These are phyloP conservation scores for Chenopodium berlandieri DNA, from an alignment of 148 eudicot genomes.

Conservation along the genomic window DNA sequence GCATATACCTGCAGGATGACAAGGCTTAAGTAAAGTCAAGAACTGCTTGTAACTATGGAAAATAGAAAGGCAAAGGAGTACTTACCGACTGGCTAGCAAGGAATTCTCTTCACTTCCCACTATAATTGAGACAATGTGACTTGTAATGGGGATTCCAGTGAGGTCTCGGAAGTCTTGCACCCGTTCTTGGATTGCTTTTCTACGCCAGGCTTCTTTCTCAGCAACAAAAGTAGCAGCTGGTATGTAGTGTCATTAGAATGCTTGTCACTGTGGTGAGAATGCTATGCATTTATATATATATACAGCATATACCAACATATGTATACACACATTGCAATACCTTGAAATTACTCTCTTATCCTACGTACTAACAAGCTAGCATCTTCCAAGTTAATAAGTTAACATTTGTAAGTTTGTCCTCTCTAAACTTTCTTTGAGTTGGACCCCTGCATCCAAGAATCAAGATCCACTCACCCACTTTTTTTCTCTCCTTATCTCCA, in stretches of 20 bases:
- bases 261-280: conserved; percentile 12
- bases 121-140: conserved; percentile 83
- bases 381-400: no score
- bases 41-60: not conserved
- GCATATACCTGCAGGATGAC: conserved; percentile 55
- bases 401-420: not conserved
- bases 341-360: not conserved
- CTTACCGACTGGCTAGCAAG: conserved; percentile 75
- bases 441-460: not conserved
- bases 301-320: not conserved
- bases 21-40: conserved; percentile 21
- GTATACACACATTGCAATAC: not conserved
- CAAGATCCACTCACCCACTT: not conserved
- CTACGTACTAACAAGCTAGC: not conserved
- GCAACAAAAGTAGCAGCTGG: conserved; percentile 91
- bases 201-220: conserved; percentile 79
- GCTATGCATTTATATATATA: not conserved
- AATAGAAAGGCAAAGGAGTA: not conserved
- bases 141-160: conserved; percentile 74
- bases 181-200: conserved; percentile 67
- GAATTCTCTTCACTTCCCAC: conserved; percentile 89
- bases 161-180: conserved; percentile 71
- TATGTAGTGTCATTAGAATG: conserved; percentile 26
- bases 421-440: not conserved
- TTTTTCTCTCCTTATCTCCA: not conserved